Evolutionary conservation across 371 early-diverging fungal genomes (phyloP).

Genomic region (Mucor saturninus): DNA sequence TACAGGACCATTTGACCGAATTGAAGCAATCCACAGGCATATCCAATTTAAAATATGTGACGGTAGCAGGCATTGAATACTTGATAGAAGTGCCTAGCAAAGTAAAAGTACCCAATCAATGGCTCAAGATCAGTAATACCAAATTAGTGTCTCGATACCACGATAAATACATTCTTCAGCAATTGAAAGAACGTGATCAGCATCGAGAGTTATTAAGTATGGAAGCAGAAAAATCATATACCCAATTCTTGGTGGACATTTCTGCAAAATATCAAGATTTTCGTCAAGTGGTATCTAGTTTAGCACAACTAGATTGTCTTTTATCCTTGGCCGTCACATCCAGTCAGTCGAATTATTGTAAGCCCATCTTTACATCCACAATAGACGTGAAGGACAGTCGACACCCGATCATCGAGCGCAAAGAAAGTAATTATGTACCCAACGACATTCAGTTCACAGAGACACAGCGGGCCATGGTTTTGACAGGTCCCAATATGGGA

Average conservation of each 20-base stretch:
- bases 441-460: conserved; percentile 68
- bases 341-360: conserved; percentile 69
- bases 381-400: conserved; percentile 59
- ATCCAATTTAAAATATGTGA: conserved; percentile 53
- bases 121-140: conserved; percentile 83
- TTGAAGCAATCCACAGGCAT: conserved; percentile 46
- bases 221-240: conserved; percentile 56
- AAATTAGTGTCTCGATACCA: conserved; percentile 86
- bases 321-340: conserved; percentile 73
- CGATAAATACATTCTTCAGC: conserved; percentile 66
- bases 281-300: conserved; percentile 60
- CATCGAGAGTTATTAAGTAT: conserved; percentile 66
- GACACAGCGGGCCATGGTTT: conserved; percentile 45
- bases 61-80: conserved; percentile 64
- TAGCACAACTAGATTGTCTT: conserved; percentile 81
- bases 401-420: conserved; percentile 66
- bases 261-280: conserved; percentile 67
- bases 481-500: conserved; percentile 92
- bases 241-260: conserved; percentile 58
- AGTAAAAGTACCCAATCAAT: conserved; percentile 69
- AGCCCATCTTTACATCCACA: conserved; percentile 56
- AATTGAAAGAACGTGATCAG: conserved; percentile 76
- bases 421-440: conserved; percentile 58
- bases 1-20: conserved; percentile 51
- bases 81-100: conserved; percentile 57